phyloP scores from a whole-genome alignment of 2,329 filamentous ascomycete species.

The Ascochyta fabae region DNA sequence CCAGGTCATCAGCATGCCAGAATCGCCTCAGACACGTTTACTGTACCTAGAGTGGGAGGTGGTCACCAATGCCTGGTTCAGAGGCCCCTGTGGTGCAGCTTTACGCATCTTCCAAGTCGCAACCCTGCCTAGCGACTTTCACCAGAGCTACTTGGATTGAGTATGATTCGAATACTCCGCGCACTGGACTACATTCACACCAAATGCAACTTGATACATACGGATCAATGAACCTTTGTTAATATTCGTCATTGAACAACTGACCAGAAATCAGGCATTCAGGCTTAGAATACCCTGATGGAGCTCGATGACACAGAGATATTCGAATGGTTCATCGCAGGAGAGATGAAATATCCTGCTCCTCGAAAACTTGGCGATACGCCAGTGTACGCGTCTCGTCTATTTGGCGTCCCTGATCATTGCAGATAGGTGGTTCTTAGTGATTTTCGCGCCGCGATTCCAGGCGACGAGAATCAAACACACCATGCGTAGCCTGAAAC shows the following conservation, averaged over 20 bases:
- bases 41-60: conserved; percentile 35
- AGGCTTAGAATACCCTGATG: conserved; percentile 52
- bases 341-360: conserved; percentile 47
- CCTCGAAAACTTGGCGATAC: conserved; percentile 43
- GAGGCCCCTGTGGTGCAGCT: conserved; percentile 51
- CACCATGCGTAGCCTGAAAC: conserved; percentile 44
- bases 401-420: conserved; percentile 40
- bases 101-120: conserved; percentile 47
- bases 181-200: conserved; percentile 53
- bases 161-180: conserved; percentile 48
- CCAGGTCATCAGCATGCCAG: conserved; percentile 40
- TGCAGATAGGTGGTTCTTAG: conserved; percentile 47
- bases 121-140: conserved; percentile 49
- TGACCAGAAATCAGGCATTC: conserved; percentile 47
- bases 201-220: conserved; percentile 55
- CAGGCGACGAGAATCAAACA: conserved; percentile 21
- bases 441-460: conserved; percentile 27
- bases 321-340: conserved; percentile 43
- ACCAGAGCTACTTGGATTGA: conserved; percentile 47
- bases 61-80: conserved; percentile 48
- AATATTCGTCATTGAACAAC: background rate
- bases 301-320: conserved; percentile 43
- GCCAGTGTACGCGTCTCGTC: conserved; percentile 48
- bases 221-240: conserved; percentile 35
- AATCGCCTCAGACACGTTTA: conserved; percentile 42